Evolutionary conservation across 164 flowering plant genomes (phyloP), one percentile per base, ranked within the genome.

Genomic region (Chloranthus sessilifolius): DNA sequence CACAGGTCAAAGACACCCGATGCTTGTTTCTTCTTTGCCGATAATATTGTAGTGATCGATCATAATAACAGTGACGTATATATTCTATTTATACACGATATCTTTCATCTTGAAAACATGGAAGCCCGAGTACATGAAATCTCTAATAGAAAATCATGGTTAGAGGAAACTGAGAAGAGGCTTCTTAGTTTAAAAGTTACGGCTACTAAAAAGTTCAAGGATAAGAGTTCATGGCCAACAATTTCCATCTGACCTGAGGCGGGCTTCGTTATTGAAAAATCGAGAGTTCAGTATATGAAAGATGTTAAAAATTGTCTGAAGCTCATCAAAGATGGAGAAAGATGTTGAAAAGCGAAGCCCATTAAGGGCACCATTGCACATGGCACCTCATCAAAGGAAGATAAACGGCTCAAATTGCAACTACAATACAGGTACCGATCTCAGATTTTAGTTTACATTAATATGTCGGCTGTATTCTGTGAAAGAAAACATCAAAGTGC

Each of bases 331-430:
- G 92, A 92, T 51, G 99, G 99, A 38, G 95, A 92, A 66, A 92
- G 99, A 75, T 92, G 89, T 59, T 97, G 89, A 69, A 97, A 92
- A 71, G 99, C 99, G 47, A 92, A 92, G 62, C 99, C 99, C n/a
- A 92, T 92, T 1, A 92, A 88, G 64, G 99, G 99, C 38, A 92
- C 99, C 9, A 66, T 84, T 55, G 74, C 88, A 64, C 88, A 97
- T 44, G 95, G 99, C 40, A 54, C 64, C 27, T 74, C 89, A 31
- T 41, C 42, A 8, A 80, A 75, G 50, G 85, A 84, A 62, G 99
- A 92, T 74, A 74, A 79, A 51, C 65, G 42, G 50, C 83, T 72
- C 25, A 84, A 69, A 55, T 60, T 65, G 60, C 79, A 69, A 59
- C 63, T 92, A 41, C 81, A 82, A 47, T 68, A 78, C 65, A 92